These are phyloP conservation scores for Crithidia mellificae DNA, from an alignment of 208 protist species.

Conservation along the genomic window DNA sequence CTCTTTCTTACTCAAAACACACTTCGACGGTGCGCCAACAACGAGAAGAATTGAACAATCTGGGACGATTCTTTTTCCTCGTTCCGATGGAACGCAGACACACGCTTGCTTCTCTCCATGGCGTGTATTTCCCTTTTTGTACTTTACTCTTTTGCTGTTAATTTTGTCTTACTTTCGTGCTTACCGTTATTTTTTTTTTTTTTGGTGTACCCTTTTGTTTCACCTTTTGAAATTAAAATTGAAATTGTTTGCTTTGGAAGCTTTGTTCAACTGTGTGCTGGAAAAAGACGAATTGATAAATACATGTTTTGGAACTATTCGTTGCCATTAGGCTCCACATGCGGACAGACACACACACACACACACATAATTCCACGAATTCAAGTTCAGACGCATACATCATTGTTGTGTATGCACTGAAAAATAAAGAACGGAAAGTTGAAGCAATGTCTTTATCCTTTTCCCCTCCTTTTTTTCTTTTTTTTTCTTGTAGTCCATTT, in stretches of 20 bases:
- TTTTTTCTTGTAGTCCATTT: not conserved
- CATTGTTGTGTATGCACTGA: too few relatives aligned
- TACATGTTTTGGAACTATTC: not conserved
- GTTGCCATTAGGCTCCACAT: not conserved
- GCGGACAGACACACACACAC: too few relatives aligned
- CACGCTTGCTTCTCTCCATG: not conserved
- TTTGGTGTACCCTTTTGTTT: too few relatives aligned
- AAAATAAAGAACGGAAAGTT: too few relatives aligned
- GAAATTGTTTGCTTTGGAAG: not conserved
- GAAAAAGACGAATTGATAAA: not conserved
- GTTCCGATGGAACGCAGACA: not conserved
- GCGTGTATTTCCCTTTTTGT: conserved; percentile 5
- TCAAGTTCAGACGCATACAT: too few relatives aligned
- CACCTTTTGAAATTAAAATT: not conserved
- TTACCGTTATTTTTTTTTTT: conserved; percentile 2
- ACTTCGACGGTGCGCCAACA: not conserved
- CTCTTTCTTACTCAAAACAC: not conserved
- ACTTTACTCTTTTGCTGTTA: not conserved
- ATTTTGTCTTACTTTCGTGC: too few relatives aligned
- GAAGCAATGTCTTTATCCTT: too few relatives aligned
- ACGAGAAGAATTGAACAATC: not conserved
- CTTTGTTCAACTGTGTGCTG: not conserved
- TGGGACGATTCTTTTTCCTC: not conserved
- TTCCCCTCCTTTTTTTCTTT: too few relatives aligned
- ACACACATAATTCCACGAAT: too few relatives aligned